A percentile compares a stretch with the other conserved stretches of the same genome.
These are phyloP conservation scores for Huiozyma sinensis DNA, from an alignment of 805 yeast genomes.

Conservation along the genomic window DNA sequence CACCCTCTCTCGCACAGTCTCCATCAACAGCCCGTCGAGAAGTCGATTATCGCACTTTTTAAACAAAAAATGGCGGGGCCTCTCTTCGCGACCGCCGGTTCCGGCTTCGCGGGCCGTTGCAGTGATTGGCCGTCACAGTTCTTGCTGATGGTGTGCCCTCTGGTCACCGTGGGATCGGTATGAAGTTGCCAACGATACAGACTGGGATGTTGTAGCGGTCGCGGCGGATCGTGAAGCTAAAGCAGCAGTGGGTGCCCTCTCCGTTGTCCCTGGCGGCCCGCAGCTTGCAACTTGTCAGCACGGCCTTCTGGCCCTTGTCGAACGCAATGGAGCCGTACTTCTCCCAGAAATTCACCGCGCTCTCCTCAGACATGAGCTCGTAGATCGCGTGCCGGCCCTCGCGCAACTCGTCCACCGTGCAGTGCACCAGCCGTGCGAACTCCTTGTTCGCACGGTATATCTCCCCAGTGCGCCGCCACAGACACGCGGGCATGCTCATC, in stretches of 20 bases:
- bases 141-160: too few species aligned
- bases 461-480: constrained; percentile 96
- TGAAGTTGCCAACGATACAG: constrained; percentile 91
- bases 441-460: constrained; percentile 92
- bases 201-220: constrained; percentile 92
- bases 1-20: neutral
- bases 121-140: neutral
- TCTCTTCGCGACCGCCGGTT: neutral
- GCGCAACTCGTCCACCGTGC: constrained; percentile 76
- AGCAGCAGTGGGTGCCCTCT: constrained; percentile 46
- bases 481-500: constrained; percentile 95
- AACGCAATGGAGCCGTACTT: constrained; percentile 94
- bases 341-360: constrained; percentile 96
- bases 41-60: neutral
- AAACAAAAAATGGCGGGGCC: neutral
- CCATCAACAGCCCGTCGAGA: neutral
- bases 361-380: constrained; percentile 89
- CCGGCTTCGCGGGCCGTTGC: neutral
- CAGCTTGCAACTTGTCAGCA: constrained; percentile 80
- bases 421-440: constrained; percentile 87
- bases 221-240: constrained; percentile 85
- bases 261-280: constrained; percentile 50
- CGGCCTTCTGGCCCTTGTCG: constrained; percentile 92
- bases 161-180: constrained; percentile 37
- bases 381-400: constrained; percentile 89